Percentiles rank a stretch among this genome's conserved stretches.
Conservation (phyloP, 148 eudicot species). For the Talinum fruticosum region DNA sequence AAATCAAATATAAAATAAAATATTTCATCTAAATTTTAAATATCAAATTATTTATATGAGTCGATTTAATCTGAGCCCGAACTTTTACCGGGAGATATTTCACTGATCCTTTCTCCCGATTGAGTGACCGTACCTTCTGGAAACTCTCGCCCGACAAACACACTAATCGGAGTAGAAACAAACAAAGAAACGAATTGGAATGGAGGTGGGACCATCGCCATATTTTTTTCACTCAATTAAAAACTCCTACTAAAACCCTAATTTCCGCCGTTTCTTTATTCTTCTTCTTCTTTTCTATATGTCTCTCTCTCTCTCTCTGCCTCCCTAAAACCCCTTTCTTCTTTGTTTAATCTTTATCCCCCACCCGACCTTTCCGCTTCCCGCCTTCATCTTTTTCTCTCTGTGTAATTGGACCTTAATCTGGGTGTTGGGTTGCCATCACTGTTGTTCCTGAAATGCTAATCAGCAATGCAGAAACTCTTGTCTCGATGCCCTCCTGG, state of each 20-base stretch:
- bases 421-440: slow-evolving; percentile 34
- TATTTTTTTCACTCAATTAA: too few species aligned
- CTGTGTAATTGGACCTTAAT: slow-evolving; percentile 6
- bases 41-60: too few species aligned
- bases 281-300: neutral
- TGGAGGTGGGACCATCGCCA: neutral
- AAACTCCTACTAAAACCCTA: slow-evolving; percentile 1
- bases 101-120: too few species aligned
- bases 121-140: neutral
- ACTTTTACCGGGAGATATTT: too few species aligned
- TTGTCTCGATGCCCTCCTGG: slow-evolving; percentile 46
- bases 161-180: neutral
- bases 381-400: neutral
- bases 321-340: neutral
- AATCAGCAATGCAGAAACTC: slow-evolving; percentile 63
- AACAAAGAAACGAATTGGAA: too few species aligned
- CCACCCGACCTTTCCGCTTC: neutral
- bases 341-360: neutral
- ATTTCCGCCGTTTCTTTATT: slow-evolving; percentile 8
- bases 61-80: too few species aligned
- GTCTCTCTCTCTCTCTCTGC: slow-evolving; percentile 2
- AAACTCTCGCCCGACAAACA: neutral
- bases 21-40: too few species aligned
- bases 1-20: too few species aligned
- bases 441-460: slow-evolving; percentile 9